Evolutionary conservation across 2,329 filamentous ascomycete genomes (phyloP), one percentile per base, ranked within the genome.

Genomic region (Pseudocercospora crystallina): DNA sequence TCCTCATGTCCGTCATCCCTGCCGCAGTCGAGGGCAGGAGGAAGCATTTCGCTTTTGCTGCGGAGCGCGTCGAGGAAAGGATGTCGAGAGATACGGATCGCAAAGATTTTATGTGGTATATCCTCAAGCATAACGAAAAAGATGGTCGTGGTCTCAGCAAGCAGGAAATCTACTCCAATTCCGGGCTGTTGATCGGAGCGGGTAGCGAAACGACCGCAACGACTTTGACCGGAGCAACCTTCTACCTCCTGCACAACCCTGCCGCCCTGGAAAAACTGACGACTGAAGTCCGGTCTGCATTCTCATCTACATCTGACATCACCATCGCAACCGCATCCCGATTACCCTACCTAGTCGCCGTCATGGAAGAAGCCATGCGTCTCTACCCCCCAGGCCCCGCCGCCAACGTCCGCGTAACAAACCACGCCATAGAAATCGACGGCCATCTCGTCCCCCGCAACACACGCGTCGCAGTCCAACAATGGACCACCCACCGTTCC

Each of bases 291-390:
- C 26, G 48, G 10, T 40, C 33, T 7, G 38, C 38, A 11, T 47
- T 48, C 29, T 20, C 37, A 8, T 31, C 39, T 13, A 36, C 29
- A 3, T 29, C n/a, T 11, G 46, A 53, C 17, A 50, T 47, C 29
- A 46, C 31, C 12, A 43, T 49, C 36, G 39, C 42, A 5, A 47
- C 43, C 8, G 41, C 39, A 11, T 30, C 42, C 8, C 42, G 34
- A 15, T 15, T 54, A 12, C 42, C 38, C 2, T 50, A 39, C 32
- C 30, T 50, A 14, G n/a, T 35, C 12, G 51, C 32, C 3, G 26
- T 29, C 5, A 37, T 54, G n/a, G 42, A 54, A 26, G 42, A 54
- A 50, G 47, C 47, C 14, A 36, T 50, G 43, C 47, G 47, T 10
- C 47, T 54, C 31, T 54, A 45, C 13, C 42, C 47, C 26, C 51